Evolutionary conservation across 1,139 yeast species (phyloP).

Genomic region (Yamadazyma dushanensis): DNA sequence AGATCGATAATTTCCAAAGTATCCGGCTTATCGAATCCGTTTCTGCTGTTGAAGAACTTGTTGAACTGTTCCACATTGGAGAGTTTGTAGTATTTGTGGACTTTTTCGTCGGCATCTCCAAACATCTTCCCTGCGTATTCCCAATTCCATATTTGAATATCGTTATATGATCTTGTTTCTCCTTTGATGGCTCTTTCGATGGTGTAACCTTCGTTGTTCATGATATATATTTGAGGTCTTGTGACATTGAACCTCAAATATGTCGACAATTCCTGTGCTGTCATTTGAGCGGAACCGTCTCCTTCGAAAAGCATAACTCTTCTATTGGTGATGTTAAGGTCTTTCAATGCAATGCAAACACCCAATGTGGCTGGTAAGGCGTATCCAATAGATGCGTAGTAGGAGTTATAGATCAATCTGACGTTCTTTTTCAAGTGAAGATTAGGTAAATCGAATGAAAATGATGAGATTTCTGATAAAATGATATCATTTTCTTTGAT

Average conservation of each 20-base stretch:
- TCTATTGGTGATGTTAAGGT: constrained; percentile 40
- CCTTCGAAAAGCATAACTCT: constrained; percentile 76
- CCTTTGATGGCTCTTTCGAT: constrained; percentile 85
- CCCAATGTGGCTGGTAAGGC: constrained; percentile 87
- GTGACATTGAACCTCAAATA: constrained; percentile 58
- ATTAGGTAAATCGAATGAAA: constrained; percentile 70
- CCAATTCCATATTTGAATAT: constrained; percentile 82
- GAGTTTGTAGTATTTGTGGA: constrained; percentile 34
- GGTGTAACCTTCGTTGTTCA: constrained; percentile 85
- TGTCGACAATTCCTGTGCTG: constrained; percentile 76
- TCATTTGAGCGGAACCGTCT: constrained; percentile 92
- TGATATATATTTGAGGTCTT: constrained; percentile 51
- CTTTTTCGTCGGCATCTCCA: constrained; percentile 53
- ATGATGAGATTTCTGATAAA: constrained; percentile 76
- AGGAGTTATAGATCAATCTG: constrained; percentile 60
- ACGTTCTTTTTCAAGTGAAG: constrained; percentile 54
- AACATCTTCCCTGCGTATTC: constrained; percentile 60
- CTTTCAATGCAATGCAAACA: constrained; percentile 66
- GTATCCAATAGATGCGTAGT: constrained; percentile 82
- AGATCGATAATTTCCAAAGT: constrained; percentile 14
- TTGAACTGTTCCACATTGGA: constrained; percentile 29
- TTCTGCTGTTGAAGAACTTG: constrained; percentile 15
- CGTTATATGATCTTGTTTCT: constrained; percentile 72
- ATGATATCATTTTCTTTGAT: constrained; percentile 64
- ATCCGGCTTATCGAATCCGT: constrained; percentile 8